Percentiles rank a stretch among this genome's conserved stretches.
Evolutionary conservation across 495 filamentous ascomycete genomes (phyloP).

Genomic region (Penicillium salamii): DNA sequence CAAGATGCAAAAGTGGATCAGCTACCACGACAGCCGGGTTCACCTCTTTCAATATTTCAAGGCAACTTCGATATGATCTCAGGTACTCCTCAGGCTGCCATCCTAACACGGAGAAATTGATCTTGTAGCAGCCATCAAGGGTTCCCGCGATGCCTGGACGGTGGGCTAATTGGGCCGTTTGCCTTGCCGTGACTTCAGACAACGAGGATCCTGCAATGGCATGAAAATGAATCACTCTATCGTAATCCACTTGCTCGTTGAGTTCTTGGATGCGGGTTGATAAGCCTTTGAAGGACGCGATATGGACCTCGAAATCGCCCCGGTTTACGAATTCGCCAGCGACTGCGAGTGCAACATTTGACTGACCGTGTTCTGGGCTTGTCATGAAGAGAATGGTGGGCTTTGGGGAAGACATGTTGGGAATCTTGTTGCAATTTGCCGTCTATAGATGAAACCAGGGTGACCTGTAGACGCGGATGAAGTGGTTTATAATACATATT

Average conservation of each 20-base stretch:
- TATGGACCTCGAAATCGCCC: conserved; percentile 45
- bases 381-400: conserved; percentile 48
- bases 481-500: neutral
- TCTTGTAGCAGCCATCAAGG: conserved; percentile 32
- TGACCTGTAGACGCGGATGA: neutral
- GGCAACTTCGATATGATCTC: conserved; percentile 40
- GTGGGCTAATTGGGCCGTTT: conserved; percentile 31
- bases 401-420: conserved; percentile 5
- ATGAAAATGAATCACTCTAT: conserved; percentile 34
- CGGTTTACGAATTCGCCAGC: conserved; percentile 48
- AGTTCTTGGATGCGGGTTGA: conserved; percentile 25
- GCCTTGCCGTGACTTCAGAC: conserved; percentile 42
- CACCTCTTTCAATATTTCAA: conserved; percentile 40
- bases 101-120: conserved; percentile 32
- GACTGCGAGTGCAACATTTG: conserved; percentile 53
- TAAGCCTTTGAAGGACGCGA: conserved; percentile 49
- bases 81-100: conserved; percentile 52
- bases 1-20: conserved; percentile 51
- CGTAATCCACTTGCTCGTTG: conserved; percentile 19
- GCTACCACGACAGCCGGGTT: conserved; percentile 44
- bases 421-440: neutral
- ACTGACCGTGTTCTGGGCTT: conserved; percentile 54
- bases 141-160: conserved; percentile 37
- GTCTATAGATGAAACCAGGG: no score
- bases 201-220: conserved; percentile 39